Base-by-base conservation (phyloP, 2,329 filamentous ascomycete species). In the Pseudogymnoascus sp. region DNA sequence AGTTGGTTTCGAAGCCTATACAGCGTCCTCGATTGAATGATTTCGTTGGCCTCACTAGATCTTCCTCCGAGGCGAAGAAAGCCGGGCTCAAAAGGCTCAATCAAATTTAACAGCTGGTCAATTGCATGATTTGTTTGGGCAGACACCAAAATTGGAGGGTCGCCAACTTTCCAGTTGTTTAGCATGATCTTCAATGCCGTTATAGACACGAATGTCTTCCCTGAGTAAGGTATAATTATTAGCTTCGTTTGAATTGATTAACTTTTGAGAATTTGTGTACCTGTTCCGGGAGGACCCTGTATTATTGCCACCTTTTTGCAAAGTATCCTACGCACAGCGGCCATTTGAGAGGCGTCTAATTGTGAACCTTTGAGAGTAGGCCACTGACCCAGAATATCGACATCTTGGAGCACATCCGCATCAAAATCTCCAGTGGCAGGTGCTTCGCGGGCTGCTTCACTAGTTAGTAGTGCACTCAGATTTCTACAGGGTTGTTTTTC, bases 61-160 rank as follows among this genome's bases (percentile, higher is more conserved):
- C 71, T 62, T 6, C 71, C 69, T 8, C 79, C 76, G 8, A 90
- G 75, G 7, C 88, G 82, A 59, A 88, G 76, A 63, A 92, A 86
- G 1, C 84, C 81, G 0, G 76, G 73, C 68, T 89, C 86, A 67
- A 88, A 89, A 5, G 56, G 46, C 10, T 68, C 33, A 14, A 74
- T 65, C 50, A 73, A 70, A 35, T 70, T 72, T 0, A 96, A 78
- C 0, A 97, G 78, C 71, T 96, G 92, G 68, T 97, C 92, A 0
- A 96, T 77, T 0, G 92, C 92, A 74, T 96, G 91, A 64, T 97
- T 97, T 0, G 92, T 97, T 69, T 96, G 91, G 6, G 91, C 91
- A 0, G 91, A 84, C 3, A 96, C 80, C 19, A 96, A 81, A 31
- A 97, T 86, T 0, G 90, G 90, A 7, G 86, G 82, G 63, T 88